Percentiles rank a stretch among this genome's conserved stretches.
These are phyloP conservation scores for Trichoderma citrinoviride DNA, from an alignment of 2,329 filamentous ascomycete species.

Conservation along the genomic window DNA sequence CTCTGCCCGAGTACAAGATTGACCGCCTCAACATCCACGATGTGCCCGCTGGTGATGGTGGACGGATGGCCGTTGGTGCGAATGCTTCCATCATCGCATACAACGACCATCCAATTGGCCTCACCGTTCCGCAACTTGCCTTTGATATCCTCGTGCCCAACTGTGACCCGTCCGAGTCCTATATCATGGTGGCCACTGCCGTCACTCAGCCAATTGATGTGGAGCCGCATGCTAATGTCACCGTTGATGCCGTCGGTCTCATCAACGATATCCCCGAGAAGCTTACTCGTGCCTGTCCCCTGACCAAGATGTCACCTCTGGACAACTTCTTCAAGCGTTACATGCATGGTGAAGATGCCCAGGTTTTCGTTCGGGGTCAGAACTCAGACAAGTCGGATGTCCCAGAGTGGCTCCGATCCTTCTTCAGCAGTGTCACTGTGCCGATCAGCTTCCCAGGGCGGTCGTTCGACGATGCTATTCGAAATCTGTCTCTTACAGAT, in stretches of 20 bases:
- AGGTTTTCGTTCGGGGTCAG: slow-evolving; percentile 79
- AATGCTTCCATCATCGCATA: slow-evolving; percentile 70
- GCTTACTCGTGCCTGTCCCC: slow-evolving; percentile 71
- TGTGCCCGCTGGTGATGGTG: slow-evolving; percentile 48
- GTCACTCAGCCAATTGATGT: slow-evolving; percentile 66
- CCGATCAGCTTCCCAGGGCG: slow-evolving; percentile 81
- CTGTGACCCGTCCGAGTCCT: slow-evolving; percentile 67
- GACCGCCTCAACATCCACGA: slow-evolving; percentile 78
- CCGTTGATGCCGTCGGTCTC: slow-evolving; percentile 67
- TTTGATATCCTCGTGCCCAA: slow-evolving; percentile 85
- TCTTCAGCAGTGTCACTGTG: slow-evolving; percentile 78
- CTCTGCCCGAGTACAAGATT: slow-evolving; percentile 79
- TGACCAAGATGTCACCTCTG: slow-evolving; percentile 75
- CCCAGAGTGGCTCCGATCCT: slow-evolving; percentile 76
- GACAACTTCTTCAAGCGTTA: slow-evolving; percentile 80
- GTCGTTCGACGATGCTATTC: slow-evolving; percentile 77
- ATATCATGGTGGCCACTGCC: slow-evolving; percentile 77
- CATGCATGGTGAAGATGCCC: slow-evolving; percentile 74
- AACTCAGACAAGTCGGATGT: slow-evolving; percentile 63
- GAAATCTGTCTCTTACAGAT: slow-evolving; percentile 81
- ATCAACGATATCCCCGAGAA: slow-evolving; percentile 71
- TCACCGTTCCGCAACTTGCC: slow-evolving; percentile 73
- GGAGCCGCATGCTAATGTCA: slow-evolving; percentile 64
- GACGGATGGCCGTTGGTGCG: slow-evolving; percentile 68
- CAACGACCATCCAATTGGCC: slow-evolving; percentile 75